phyloP scores from a whole-genome alignment of 805 yeast genomes.

The Clavispora fructus region DNA sequence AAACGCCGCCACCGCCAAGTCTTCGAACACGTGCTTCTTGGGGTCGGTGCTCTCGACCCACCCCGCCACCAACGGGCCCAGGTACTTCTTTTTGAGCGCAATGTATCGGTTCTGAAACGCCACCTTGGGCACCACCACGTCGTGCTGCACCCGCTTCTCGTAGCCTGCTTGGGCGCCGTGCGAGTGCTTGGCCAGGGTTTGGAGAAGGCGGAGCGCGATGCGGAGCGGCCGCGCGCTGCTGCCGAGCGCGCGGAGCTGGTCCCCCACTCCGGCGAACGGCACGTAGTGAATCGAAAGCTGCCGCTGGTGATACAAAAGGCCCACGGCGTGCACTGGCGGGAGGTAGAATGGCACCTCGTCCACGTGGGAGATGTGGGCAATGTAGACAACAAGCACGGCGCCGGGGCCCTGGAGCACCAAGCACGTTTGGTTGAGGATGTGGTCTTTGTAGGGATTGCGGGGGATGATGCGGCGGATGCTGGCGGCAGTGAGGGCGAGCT shows the following conservation, averaged over 20 bases:
- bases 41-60: constrained; percentile 98
- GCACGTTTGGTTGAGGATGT: constrained; percentile 82
- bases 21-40: constrained; percentile 92
- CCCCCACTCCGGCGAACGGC: constrained; percentile 43
- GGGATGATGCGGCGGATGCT: constrained; percentile 87
- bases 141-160: constrained; percentile 84
- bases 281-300: constrained; percentile 68
- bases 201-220: constrained; percentile 73
- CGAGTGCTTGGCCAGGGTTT: constrained; percentile 81
- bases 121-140: constrained; percentile 74
- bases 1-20: constrained; percentile 91
- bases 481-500: constrained; percentile 36
- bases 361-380: constrained; percentile 61
- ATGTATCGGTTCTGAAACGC: constrained; percentile 81
- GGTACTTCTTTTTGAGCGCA: constrained; percentile 74
- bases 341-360: constrained; percentile 80
- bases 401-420: constrained; percentile 37
- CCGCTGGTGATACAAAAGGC: constrained; percentile 47
- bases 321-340: constrained; percentile 82
- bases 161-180: constrained; percentile 80
- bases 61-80: constrained; percentile 62
- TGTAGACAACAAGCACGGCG: constrained; percentile 59
- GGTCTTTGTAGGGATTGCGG: constrained; percentile 82
- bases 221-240: constrained; percentile 63
- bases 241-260: constrained; percentile 25